These are phyloP conservation scores for Penicillium macrosclerotiorum DNA, from an alignment of 495 filamentous ascomycete genomes.

Conservation along the genomic window DNA sequence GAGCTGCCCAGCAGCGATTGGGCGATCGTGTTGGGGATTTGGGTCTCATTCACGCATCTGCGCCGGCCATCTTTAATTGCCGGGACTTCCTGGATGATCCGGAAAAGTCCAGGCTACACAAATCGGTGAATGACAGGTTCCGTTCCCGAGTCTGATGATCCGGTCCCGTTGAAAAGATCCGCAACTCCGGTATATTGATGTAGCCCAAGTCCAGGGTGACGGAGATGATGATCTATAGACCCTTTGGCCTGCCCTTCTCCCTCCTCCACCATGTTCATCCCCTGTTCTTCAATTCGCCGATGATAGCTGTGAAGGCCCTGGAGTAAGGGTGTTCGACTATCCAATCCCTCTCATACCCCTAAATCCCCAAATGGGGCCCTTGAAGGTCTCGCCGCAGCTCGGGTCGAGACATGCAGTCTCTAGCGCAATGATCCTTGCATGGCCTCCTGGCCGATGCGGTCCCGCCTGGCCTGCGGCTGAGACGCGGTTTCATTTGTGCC, in stretches of 20 bases:
- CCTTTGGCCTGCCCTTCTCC: neutral
- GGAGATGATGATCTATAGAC: no score
- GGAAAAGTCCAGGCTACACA: neutral
- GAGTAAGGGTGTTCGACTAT: neutral
- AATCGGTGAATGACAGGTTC: neutral
- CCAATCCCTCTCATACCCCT: neutral
- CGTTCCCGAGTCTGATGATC: constrained; percentile 3
- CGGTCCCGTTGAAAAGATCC: neutral
- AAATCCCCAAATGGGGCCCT: neutral
- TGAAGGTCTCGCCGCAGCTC: neutral
- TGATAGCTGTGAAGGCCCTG: no score
- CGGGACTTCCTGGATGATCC: neutral
- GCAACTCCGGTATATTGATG: neutral
- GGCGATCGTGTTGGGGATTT: no score
- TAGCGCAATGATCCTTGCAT: constrained; percentile 24
- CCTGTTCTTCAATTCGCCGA: neutral
- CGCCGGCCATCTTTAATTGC: no score
- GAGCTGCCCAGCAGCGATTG: neutral
- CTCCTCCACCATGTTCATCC: neutral
- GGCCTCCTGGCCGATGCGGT: constrained; percentile 15
- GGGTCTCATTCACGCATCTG: no score
- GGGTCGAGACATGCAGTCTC: constrained; percentile 1
- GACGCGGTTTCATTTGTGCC: constrained; percentile 8
- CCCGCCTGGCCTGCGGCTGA: constrained; percentile 11
- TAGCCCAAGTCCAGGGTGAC: no score